These are phyloP conservation scores for Acidiella bohemica DNA, from an alignment of 495 filamentous ascomycete genomes.

Conservation along the genomic window DNA sequence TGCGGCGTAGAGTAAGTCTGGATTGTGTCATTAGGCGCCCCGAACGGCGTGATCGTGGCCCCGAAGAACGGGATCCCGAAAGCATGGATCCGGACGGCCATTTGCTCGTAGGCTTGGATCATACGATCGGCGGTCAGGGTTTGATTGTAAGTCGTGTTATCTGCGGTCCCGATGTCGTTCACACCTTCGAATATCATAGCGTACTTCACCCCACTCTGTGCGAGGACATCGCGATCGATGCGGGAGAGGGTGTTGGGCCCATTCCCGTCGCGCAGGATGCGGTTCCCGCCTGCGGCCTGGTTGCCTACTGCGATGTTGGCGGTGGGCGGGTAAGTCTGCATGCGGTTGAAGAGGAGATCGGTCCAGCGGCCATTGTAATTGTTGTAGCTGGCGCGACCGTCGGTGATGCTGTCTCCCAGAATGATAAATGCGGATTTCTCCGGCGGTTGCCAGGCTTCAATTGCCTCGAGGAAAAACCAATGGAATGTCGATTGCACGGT, in stretches of 20 bases:
- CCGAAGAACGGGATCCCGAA: constrained; percentile 45
- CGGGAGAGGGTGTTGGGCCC: constrained; percentile 49
- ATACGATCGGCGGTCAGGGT: constrained; percentile 37
- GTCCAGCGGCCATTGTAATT: constrained; percentile 57
- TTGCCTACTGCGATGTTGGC: constrained; percentile 45
- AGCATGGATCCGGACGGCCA: constrained; percentile 42
- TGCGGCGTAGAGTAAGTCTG: constrained; percentile 41
- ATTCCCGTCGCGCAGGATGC: constrained; percentile 46
- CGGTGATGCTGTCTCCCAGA: constrained; percentile 63
- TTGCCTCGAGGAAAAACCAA: constrained; percentile 40
- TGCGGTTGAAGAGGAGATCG: constrained; percentile 44
- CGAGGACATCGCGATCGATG: constrained; percentile 50
- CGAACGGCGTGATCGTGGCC: constrained; percentile 59
- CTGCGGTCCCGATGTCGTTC: constrained; percentile 53
- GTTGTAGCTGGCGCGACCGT: constrained; percentile 50
- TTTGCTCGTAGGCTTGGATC: constrained; percentile 44
- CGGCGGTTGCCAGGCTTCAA: constrained; percentile 44
- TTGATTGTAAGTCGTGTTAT: constrained; percentile 36
- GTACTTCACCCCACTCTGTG: constrained; percentile 42
- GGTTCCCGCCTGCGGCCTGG: constrained; percentile 63
- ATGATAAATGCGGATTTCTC: constrained; percentile 40
- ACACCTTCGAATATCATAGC: constrained; percentile 61
- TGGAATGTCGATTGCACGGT: constrained; percentile 11
- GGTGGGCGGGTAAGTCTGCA: constrained; percentile 37
- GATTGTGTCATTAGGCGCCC: constrained; percentile 28